A percentile compares a stretch with the other conserved stretches of the same genome.
Evolutionary conservation across 495 filamentous ascomycete genomes (phyloP).

Genomic region (Talaromyces liani): DNA sequence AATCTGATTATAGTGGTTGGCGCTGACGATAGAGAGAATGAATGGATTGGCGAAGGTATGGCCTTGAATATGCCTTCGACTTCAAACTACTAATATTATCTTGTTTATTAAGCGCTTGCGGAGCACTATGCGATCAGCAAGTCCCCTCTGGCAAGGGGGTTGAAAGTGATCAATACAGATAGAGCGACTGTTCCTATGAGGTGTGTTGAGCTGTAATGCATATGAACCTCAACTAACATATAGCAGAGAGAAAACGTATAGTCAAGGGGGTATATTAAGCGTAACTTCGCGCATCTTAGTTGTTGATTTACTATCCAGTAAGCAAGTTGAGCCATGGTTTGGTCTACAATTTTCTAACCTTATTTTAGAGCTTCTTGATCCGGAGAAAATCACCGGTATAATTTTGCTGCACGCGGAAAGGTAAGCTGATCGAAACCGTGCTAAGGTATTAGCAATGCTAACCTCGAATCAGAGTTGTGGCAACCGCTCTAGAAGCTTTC

Average conservation of each 20-base stretch:
- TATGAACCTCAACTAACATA: slow-evolving; percentile 13
- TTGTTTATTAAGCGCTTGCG: slow-evolving; percentile 55
- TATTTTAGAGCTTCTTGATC: slow-evolving; percentile 54
- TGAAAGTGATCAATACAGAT: slow-evolving; percentile 92
- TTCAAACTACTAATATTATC: not conserved
- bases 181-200: slow-evolving; percentile 72
- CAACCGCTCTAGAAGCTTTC: slow-evolving; percentile 89
- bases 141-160: slow-evolving; percentile 66
- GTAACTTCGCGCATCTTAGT: slow-evolving; percentile 93
- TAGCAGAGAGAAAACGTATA: slow-evolving; percentile 77
- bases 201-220: slow-evolving; percentile 21
- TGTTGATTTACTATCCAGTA: slow-evolving; percentile 79
- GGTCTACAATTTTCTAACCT: slow-evolving; percentile 13
- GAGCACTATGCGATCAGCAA: slow-evolving; percentile 86
- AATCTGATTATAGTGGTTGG: slow-evolving; percentile 84
- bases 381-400: slow-evolving; percentile 80
- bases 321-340: slow-evolving; percentile 3
- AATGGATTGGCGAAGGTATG: slow-evolving; percentile 77
- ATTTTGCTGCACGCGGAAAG: slow-evolving; percentile 83
- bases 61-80: not conserved
- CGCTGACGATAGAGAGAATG: slow-evolving; percentile 91
- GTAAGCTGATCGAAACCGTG: slow-evolving; percentile 20
- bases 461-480: slow-evolving; percentile 50
- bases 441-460: not conserved
- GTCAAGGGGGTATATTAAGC: slow-evolving; percentile 84